phyloP scores from a whole-genome alignment of 192 early-diverging fungal genomes.

The Pilobolus umbonatus region DNA sequence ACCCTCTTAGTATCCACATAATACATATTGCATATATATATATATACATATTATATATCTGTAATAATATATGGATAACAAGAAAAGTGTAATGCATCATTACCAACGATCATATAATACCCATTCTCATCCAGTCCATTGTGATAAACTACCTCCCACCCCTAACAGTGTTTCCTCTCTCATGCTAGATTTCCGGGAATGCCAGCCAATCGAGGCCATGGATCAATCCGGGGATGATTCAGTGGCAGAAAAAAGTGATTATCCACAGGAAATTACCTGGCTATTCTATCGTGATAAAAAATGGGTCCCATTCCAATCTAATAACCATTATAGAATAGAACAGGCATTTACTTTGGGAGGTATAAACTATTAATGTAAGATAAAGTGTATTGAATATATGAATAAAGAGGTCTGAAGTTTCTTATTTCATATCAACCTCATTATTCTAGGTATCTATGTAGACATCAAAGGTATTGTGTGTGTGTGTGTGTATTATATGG shows the following conservation, averaged over 20 bases:
- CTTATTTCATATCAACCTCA: background rate
- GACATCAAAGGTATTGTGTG: conserved; percentile 23
- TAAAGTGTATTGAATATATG: background rate
- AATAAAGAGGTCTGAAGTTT: background rate
- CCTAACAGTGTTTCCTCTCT: conserved; percentile 7
- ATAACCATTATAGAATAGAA: conserved; percentile 36
- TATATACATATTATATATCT: no score
- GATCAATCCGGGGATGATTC: background rate
- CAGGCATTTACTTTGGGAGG: conserved; percentile 40
- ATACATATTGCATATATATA: no score
- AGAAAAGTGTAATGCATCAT: background rate
- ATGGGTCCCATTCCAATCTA: conserved; percentile 35
- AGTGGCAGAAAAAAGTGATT: conserved; percentile 4
- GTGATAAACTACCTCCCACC: conserved; percentile 8
- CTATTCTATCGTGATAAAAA: conserved; percentile 35
- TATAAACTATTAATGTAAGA: conserved; percentile 9
- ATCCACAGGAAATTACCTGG: conserved; percentile 35
- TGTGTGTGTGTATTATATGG: background rate
- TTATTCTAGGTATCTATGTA: conserved; percentile 29
- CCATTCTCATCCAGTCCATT: background rate
- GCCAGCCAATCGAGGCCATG: background rate
- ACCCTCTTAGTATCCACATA: no score
- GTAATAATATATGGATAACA: no score
- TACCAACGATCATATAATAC: background rate
- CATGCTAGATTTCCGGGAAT: background rate